phyloP scores from a whole-genome alignment of 345 rosid species.

The Anastatica hierochuntica region DNA sequence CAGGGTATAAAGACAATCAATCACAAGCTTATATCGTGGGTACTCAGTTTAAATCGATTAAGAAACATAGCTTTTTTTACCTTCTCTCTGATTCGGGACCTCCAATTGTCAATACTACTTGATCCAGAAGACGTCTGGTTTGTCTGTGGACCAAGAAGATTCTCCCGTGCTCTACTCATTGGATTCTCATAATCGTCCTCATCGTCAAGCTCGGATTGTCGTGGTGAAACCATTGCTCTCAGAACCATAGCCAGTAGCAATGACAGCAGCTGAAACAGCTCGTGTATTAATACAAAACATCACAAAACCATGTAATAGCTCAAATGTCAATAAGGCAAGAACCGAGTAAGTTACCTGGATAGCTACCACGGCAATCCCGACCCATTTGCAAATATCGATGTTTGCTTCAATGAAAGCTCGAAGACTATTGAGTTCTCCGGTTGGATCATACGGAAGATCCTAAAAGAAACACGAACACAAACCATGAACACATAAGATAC shows the following conservation, averaged over 20 bases:
- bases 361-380: conserved; percentile 53
- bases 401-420: conserved; percentile 60
- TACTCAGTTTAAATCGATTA: background rate
- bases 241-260: conserved; percentile 62
- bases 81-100: conserved; percentile 81
- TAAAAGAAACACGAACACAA: background rate
- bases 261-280: conserved; percentile 45
- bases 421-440: conserved; percentile 77
- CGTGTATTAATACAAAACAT: background rate
- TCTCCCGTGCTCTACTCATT: conserved; percentile 56
- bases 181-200: conserved; percentile 56
- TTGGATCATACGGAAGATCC: conserved; percentile 55
- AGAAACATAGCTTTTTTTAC: conserved; percentile 26
- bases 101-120: conserved; percentile 45
- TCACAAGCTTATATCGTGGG: background rate
- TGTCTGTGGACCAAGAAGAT: conserved; percentile 56
- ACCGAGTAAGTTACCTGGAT: conserved; percentile 46
- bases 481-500: background rate
- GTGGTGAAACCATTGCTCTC: conserved; percentile 60
- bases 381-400: conserved; percentile 69
- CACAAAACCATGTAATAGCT: background rate
- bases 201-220: conserved; percentile 40
- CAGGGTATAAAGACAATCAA: background rate
- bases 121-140: conserved; percentile 52
- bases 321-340: background rate